These are phyloP conservation scores for Arthrobotrys pseudoclavata DNA, from an alignment of 2,329 filamentous ascomycete genomes.

Conservation along the genomic window DNA sequence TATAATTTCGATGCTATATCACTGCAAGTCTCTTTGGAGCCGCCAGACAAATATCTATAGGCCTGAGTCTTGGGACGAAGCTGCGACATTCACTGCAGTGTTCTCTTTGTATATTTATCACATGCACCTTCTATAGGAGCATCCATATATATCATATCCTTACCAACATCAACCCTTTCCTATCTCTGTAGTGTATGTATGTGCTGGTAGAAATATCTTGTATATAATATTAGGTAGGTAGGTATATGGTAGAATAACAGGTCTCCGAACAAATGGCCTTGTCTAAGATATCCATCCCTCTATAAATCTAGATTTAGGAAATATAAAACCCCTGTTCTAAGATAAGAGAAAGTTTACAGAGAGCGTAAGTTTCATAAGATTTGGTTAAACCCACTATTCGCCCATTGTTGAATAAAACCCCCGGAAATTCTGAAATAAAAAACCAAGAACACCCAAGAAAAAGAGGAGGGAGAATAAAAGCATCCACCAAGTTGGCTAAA, in stretches of 20 bases:
- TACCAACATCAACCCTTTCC: neutral
- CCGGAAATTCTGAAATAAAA: conserved; percentile 1
- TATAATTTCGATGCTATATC: conserved; percentile 20
- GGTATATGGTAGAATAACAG: neutral
- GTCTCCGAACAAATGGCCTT: neutral
- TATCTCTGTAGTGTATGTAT: neutral
- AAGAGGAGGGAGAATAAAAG: neutral
- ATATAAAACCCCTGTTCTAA: neutral
- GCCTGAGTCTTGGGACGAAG: conserved; percentile 15
- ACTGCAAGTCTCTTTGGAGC: conserved; percentile 19
- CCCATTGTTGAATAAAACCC: neutral
- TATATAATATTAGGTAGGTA: neutral
- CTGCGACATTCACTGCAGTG: conserved; percentile 20
- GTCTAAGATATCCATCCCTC: conserved; percentile 5
- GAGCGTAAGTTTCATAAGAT: conserved; percentile 13
- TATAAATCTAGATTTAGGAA: conserved; percentile 22
- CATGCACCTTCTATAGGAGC: neutral
- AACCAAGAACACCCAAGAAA: conserved; percentile 12
- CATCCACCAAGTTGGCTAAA: conserved; percentile 33
- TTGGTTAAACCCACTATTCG: conserved; percentile 1
- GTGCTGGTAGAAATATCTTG: neutral
- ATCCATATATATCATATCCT: conserved; percentile 18
- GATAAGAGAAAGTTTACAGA: neutral
- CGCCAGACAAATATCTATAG: neutral
- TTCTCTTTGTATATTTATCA: conserved; percentile 36